Evolutionary conservation across 1,284 basidiomycete species (phyloP).

Genomic region (Microbotryum violaceum): DNA sequence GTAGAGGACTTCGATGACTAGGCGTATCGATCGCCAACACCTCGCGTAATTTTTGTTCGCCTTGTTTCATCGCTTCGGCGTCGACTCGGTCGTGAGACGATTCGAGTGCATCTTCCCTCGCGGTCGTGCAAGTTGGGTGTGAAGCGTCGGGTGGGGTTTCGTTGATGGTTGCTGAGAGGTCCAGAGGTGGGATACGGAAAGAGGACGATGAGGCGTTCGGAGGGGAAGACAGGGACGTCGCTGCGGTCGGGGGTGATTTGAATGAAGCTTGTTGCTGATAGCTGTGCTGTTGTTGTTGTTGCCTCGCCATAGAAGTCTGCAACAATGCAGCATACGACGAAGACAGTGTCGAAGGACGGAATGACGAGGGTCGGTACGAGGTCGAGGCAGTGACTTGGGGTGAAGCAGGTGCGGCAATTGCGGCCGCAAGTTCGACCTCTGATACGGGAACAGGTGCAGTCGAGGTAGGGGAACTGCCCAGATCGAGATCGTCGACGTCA

Average conservation of each 20-base stretch:
- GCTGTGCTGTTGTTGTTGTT: too few relatives aligned
- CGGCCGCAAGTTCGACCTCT: background rate
- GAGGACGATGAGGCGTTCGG: background rate
- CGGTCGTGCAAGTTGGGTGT: slow-evolving; percentile 6
- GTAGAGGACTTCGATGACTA: slow-evolving; percentile 20
- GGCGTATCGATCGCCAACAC: slow-evolving; percentile 33
- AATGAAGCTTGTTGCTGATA: too few relatives aligned
- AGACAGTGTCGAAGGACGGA: slow-evolving; percentile 22
- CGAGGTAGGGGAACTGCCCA: background rate
- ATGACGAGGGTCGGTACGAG: slow-evolving; percentile 12
- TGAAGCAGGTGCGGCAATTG: background rate
- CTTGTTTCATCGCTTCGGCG: slow-evolving; percentile 5
- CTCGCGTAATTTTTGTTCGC: slow-evolving; percentile 27
- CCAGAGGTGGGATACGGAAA: background rate
- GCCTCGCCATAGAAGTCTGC: too few relatives aligned
- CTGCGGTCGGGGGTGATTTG: background rate
- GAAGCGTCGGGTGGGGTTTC: background rate
- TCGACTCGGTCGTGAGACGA: background rate
- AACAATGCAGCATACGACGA: slow-evolving; percentile 23
- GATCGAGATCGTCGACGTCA: slow-evolving; percentile 6
- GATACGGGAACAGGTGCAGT: background rate
- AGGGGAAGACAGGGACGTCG: slow-evolving; percentile 6
- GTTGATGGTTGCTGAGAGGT: slow-evolving; percentile 6
- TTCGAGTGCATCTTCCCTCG: slow-evolving; percentile 1
- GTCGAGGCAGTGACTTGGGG: background rate